These are phyloP conservation scores for Coemansia sp. DNA, from an alignment of 192 early-diverging fungal genomes.

Conservation along the genomic window DNA sequence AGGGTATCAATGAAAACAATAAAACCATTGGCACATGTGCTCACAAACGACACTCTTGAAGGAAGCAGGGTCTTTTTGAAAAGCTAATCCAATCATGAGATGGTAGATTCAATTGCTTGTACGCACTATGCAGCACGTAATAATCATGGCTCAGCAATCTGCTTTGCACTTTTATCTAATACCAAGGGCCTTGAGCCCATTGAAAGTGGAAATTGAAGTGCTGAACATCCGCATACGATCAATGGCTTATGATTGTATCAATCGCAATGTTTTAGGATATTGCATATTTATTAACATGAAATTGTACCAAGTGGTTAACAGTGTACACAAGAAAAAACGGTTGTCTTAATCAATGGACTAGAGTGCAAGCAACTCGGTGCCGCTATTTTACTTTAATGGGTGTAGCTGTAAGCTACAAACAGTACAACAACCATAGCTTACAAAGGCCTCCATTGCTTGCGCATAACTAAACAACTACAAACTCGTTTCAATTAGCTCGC, in stretches of 20 bases:
- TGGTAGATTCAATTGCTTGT: neutral
- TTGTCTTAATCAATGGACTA: neutral
- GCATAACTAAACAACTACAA: too few species aligned
- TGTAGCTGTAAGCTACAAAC: too few species aligned
- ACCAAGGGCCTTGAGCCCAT: neutral
- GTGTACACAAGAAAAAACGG: neutral
- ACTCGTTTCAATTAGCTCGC: neutral
- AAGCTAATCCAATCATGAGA: neutral
- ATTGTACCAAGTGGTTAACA: neutral
- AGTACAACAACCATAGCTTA: too few species aligned
- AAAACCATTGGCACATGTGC: neutral
- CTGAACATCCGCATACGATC: neutral
- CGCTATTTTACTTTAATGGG: too few species aligned
- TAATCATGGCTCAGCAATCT: neutral
- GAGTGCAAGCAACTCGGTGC: too few species aligned
- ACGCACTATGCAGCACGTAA: neutral
- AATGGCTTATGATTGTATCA: neutral
- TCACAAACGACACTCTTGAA: neutral
- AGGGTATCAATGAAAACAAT: neutral
- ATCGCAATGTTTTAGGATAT: neutral
- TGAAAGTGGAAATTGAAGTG: neutral
- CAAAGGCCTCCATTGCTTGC: neutral
- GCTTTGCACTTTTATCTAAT: neutral
- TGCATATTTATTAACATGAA: neutral
- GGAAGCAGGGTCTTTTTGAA: neutral